Conservation (phyloP, 148 eudicot genomes). For the Simmondsia chinensis region DNA sequence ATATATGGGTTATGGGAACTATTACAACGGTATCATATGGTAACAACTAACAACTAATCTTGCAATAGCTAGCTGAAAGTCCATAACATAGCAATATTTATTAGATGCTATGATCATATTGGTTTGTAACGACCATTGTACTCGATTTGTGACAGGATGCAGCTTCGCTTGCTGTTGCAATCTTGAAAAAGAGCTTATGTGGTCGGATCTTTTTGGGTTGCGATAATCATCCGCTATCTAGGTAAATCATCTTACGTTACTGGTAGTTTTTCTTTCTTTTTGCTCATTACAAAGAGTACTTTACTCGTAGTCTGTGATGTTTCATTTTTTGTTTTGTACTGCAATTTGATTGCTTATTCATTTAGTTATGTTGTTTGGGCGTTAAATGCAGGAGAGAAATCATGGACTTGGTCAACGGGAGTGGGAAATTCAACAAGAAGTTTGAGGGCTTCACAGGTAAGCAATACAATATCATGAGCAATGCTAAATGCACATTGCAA, state of each 20-base stretch:
- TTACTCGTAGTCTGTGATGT: not conserved
- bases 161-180: conserved; percentile 59
- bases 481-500: too few relatives aligned
- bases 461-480: too few relatives aligned
- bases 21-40: too few relatives aligned
- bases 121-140: not conserved
- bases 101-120: too few relatives aligned
- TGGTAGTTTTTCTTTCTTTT: too few relatives aligned
- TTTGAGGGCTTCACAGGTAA: conserved; percentile 78
- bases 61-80: too few relatives aligned
- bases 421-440: conserved; percentile 61
- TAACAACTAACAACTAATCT: too few relatives aligned
- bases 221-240: conserved; percentile 85
- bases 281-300: too few relatives aligned
- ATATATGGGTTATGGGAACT: too few relatives aligned
- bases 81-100: too few relatives aligned
- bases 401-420: conserved; percentile 70
- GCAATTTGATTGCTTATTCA: too few relatives aligned
- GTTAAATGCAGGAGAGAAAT: conserved; percentile 80
- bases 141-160: conserved; percentile 51
- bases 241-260: conserved; percentile 24
- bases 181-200: conserved; percentile 58
- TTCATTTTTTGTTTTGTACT: conserved; percentile 2
- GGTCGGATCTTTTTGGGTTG: conserved; percentile 65
- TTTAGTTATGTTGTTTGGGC: too few relatives aligned